Evolutionary conservation across 2,329 filamentous ascomycete species (phyloP).

Genomic region (Hymenoscyphus salicellus): DNA sequence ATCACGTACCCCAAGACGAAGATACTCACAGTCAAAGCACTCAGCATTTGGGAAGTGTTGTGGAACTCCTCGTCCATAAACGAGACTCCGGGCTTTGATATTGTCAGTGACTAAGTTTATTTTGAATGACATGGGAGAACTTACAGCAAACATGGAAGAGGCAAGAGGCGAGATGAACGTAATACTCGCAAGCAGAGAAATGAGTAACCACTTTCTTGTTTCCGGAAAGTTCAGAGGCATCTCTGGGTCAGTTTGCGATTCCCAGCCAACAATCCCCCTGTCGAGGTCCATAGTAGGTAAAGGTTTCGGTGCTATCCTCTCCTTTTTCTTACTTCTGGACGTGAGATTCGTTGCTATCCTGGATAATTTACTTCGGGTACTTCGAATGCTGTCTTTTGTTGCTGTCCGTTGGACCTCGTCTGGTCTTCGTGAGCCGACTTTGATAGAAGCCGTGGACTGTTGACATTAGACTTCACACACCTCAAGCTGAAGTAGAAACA

Average conservation of each 20-base stretch:
- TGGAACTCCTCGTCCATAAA: slow-evolving; percentile 28
- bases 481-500: slow-evolving; percentile 4
- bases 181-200: slow-evolving; percentile 36
- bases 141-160: slow-evolving; percentile 44
- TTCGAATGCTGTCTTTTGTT: slow-evolving; percentile 18
- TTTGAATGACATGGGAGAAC: not conserved
- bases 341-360: slow-evolving; percentile 28
- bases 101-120: not conserved
- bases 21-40: slow-evolving; percentile 40
- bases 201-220: slow-evolving; percentile 32
- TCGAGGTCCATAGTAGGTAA: slow-evolving; percentile 51
- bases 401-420: slow-evolving; percentile 17
- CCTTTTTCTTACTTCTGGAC: slow-evolving; percentile 25
- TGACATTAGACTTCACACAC: slow-evolving; percentile 21
- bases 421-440: slow-evolving; percentile 17
- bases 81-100: slow-evolving; percentile 36
- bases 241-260: slow-evolving; percentile 53
- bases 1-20: slow-evolving; percentile 59
- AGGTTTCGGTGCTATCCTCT: slow-evolving; percentile 20
- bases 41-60: slow-evolving; percentile 27
- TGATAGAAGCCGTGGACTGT: slow-evolving; percentile 23
- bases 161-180: slow-evolving; percentile 35
- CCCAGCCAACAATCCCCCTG: slow-evolving; percentile 58
- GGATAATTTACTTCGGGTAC: slow-evolving; percentile 28
- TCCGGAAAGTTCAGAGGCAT: slow-evolving; percentile 54